Evolutionary conservation across 192 early-diverging fungal genomes (phyloP).

Genomic region (Backusella westeae): DNA sequence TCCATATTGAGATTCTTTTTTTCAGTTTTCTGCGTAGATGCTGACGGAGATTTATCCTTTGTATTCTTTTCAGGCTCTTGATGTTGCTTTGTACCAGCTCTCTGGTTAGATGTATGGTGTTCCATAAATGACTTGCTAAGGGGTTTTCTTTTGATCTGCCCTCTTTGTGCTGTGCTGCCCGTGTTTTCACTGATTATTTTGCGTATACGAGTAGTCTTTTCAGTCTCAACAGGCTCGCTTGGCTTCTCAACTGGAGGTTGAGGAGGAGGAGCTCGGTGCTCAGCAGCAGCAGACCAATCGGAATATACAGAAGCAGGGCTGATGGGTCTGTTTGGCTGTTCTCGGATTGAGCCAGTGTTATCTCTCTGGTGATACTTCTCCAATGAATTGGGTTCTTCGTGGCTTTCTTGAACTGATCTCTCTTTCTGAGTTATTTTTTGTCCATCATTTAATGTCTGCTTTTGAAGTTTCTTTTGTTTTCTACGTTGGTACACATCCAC

Average conservation of each 20-base stretch:
- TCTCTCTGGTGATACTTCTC: not conserved
- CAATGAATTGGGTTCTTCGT: not conserved
- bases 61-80: not conserved
- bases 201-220: not conserved
- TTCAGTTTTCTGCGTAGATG: not conserved
- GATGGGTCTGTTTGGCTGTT: not conserved
- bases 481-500: not conserved
- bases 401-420: not conserved
- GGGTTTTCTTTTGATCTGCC: slow-evolving; percentile 16
- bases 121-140: slow-evolving; percentile 11
- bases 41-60: not conserved
- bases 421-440: not conserved
- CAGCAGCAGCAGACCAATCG: not conserved
- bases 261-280: not conserved
- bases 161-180: slow-evolving; percentile 6
- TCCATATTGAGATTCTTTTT: not conserved
- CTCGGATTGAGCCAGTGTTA: not conserved
- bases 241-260: not conserved
- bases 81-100: not conserved
- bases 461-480: not conserved
- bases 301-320: not conserved
- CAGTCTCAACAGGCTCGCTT: not conserved
- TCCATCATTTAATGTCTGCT: not conserved
- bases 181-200: slow-evolving; percentile 7
- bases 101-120: not conserved